Base-by-base conservation (phyloP, 2,329 filamentous ascomycete species). In the Metarhizium guizhouense region DNA sequence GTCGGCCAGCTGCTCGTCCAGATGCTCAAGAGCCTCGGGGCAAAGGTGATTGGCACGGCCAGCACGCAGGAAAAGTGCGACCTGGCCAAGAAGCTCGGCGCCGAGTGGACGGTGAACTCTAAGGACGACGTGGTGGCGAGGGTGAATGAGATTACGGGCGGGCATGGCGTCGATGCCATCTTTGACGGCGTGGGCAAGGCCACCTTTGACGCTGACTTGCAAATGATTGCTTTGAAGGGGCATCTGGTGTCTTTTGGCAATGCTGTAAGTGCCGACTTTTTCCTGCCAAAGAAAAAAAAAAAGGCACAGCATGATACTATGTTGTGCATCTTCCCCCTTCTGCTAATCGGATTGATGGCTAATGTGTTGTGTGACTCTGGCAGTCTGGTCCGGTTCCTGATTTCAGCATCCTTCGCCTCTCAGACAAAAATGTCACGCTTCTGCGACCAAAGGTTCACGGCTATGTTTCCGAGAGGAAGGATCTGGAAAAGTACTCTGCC, bases 101-200 rank as follows among this genome's bases (percentile, higher is more conserved):
- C 89, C 0, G 81, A 85, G 63, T 83, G 85, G 61, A 74, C 86
- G 55, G 78, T 96, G 62, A 86, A 89, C 67, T 93, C 91, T 61
- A 55, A 60, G 18, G 83, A 85, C 51, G 76, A 80, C 59, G 74
- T 86, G 29, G 80, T 80, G 56, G 71, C 69, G 42, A 76, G 80
- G 66, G 84, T 90, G 6, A 75, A 79, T 63, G 79, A 87, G 67
- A 83, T 89, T 51, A 96, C 90, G 0, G 81, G 76, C 2, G 86
- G 86, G 0, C 74, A 83, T 57, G 92, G 92, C 7, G 85, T 87
- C 2, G 81, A 83, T 60, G 90, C 86, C 10, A 86, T 95, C 32
- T 95, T 90, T 67, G 91, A 96, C 67, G 88, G 88, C 6, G 89
- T 96, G 3, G 92, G 91, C 13, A 90, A 90, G 74, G 79, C 80